phyloP scores from a whole-genome alignment of 768 basidiomycete genomes.

The Mycena galericulata region DNA sequence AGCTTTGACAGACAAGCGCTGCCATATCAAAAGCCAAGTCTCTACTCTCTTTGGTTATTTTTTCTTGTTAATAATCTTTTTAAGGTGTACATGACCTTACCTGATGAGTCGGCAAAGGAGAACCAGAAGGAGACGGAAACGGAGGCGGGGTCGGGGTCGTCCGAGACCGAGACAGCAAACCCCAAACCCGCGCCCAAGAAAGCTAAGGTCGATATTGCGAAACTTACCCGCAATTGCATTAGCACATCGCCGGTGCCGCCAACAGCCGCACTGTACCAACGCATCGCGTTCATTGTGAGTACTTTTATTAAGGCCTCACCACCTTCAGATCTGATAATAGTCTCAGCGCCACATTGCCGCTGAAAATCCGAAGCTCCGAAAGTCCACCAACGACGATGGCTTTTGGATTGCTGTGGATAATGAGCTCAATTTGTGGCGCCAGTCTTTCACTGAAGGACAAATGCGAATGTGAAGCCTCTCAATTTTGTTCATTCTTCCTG shows the following conservation, averaged over 20 bases:
- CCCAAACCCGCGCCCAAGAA: no score
- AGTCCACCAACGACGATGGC: no score
- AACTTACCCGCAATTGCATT: conserved; percentile 2
- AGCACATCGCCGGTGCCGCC: neutral
- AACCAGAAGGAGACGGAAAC: no score
- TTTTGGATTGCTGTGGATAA: no score
- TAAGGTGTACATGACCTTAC: neutral
- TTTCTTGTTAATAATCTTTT: neutral
- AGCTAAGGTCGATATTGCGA: conserved; percentile 11
- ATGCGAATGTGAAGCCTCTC: no score
- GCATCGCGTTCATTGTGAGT: conserved; percentile 1
- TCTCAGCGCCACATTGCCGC: neutral
- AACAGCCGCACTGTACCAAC: conserved; percentile 9
- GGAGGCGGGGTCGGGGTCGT: no score
- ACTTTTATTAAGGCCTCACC: neutral
- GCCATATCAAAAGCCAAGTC: neutral
- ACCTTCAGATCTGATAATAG: neutral
- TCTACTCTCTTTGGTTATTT: no score
- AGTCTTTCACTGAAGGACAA: no score
- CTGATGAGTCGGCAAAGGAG: no score
- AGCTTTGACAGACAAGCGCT: neutral
- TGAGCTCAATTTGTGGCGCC: no score
- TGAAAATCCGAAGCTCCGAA: neutral
- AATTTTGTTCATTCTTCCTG: no score
- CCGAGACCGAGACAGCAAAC: no score